A percentile compares a stretch with the other conserved stretches of the same genome.
Conservation (phyloP, 2,329 filamentous ascomycete species). For the Neospermospora avenae region DNA sequence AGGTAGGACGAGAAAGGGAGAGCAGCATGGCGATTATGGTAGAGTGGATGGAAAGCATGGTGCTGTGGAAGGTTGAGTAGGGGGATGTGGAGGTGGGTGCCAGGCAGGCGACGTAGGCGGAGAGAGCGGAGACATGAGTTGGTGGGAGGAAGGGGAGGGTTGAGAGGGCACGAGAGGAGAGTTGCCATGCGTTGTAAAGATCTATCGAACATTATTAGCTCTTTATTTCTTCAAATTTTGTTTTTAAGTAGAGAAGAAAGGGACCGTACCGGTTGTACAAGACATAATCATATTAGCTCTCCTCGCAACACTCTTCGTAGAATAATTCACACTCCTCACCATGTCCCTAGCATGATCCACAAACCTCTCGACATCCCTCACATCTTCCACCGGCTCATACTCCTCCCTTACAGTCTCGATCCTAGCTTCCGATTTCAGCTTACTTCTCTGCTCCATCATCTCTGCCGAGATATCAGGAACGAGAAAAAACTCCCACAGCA, state of each 20-base stretch:
- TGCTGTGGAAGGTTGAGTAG: constrained; percentile 67
- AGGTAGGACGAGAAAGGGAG: constrained; percentile 74
- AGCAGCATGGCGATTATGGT: constrained; percentile 79
- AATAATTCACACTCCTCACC: constrained; percentile 78
- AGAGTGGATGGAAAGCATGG: constrained; percentile 74
- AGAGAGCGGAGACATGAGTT: constrained; percentile 66
- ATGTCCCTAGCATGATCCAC: constrained; percentile 87
- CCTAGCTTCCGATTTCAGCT: constrained; percentile 79
- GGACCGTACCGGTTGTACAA: constrained; percentile 52
- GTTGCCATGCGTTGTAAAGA: constrained; percentile 61
- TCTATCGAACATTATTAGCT: constrained; percentile 46
- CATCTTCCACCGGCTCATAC: constrained; percentile 76
- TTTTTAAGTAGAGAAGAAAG: neutral
- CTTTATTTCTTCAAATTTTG: too few species aligned
- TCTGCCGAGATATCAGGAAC: constrained; percentile 89
- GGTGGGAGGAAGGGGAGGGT: constrained; percentile 65
- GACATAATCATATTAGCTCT: constrained; percentile 72
- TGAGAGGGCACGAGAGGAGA: constrained; percentile 51
- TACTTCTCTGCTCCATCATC: constrained; percentile 85
- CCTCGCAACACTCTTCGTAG: constrained; percentile 77
- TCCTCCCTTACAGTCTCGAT: constrained; percentile 86
- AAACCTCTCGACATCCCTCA: constrained; percentile 89
- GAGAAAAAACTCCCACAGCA: constrained; percentile 98
- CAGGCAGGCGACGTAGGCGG: constrained; percentile 66
- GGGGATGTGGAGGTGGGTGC: constrained; percentile 70